These are phyloP conservation scores for Nymphaea thermarum DNA, from an alignment of 164 flowering plant genomes.

Conservation along the genomic window DNA sequence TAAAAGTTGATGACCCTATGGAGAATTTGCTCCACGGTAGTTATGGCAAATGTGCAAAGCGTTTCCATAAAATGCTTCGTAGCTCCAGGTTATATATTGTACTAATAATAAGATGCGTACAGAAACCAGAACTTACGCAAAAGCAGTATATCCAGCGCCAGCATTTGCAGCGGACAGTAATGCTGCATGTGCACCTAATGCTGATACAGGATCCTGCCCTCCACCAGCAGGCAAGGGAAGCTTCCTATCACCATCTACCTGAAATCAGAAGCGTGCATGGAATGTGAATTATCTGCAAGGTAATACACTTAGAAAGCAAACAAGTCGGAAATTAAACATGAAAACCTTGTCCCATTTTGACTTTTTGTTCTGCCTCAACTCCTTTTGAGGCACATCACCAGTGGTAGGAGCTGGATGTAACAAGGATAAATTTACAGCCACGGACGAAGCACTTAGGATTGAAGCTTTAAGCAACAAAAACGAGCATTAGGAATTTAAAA, in stretches of 20 bases:
- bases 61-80: too few species aligned
- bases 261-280: conserved; percentile 9
- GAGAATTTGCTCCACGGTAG: too few species aligned
- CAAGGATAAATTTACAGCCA: conserved; percentile 19
- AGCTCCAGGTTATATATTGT: too few species aligned
- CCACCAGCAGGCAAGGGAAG: conserved; percentile 26
- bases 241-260: conserved; percentile 72
- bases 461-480: conserved; percentile 1
- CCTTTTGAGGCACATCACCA: conserved; percentile 39
- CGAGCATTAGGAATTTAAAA: neutral
- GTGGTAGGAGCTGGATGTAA: conserved; percentile 22
- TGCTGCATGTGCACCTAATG: conserved; percentile 49
- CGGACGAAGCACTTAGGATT: conserved; percentile 32
- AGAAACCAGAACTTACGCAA: conserved; percentile 42
- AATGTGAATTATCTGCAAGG: neutral
- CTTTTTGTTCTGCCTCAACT: conserved; percentile 80
- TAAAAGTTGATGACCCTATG: too few species aligned
- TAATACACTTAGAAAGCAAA: neutral
- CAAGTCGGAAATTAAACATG: neutral
- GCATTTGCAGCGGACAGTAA: conserved; percentile 56
- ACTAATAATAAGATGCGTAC: too few species aligned
- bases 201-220: conserved; percentile 40
- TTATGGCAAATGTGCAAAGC: too few species aligned
- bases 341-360: conserved; percentile 97
- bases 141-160: conserved; percentile 79